Evolutionary conservation across 495 filamentous ascomycete species (phyloP), one percentile per base, ranked within the genome.

Genomic region (Chaetomium tenue): DNA sequence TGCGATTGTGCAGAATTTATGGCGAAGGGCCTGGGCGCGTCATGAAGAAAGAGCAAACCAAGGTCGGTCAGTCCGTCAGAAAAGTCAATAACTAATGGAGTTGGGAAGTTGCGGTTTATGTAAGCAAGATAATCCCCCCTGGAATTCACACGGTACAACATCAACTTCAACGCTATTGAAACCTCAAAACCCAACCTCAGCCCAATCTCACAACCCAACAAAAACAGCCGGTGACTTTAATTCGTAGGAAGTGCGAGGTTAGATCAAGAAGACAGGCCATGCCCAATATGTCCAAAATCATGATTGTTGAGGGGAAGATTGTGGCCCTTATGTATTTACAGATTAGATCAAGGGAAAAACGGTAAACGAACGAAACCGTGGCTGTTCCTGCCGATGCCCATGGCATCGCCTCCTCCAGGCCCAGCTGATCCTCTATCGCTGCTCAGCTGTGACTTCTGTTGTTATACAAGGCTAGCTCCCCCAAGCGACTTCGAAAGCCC

Each of bases 381-480:
- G 11, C 46, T 20, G 50, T 25, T 20, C 30, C 52, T 37, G 50
- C 40, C 23, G 15, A 30, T 40, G 13, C 18, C 20, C 51, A 8
- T 44, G 18, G 16, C 23, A 56, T 33, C 39, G 13, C 47, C 26
- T n/a, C 3, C 44, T 6, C 6, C 12, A 4, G 37, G 12, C 39
- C 4, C 53, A 58, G 20, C 8, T 18, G 4, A 40, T 22, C 30
- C 20, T 23, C 53, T 16, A n/a, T 37, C 25, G 42, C 15, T 25
- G n/a, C n/a, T 26, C 18, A 25, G 44, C 8, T 30, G 46, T n/a
- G 42, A 9, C 50, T 22, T 63, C 18, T 33, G 40, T 26, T 64
- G 48, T 46, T 58, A 48, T 64, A 58, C 62, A 64, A 52, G 18
- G 33, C 30, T 26, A 13, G 25, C 30, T n/a, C 23, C 33, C 50